Conservation (phyloP, 495 filamentous ascomycete genomes). For the Annulohypoxylon nitens region DNA sequence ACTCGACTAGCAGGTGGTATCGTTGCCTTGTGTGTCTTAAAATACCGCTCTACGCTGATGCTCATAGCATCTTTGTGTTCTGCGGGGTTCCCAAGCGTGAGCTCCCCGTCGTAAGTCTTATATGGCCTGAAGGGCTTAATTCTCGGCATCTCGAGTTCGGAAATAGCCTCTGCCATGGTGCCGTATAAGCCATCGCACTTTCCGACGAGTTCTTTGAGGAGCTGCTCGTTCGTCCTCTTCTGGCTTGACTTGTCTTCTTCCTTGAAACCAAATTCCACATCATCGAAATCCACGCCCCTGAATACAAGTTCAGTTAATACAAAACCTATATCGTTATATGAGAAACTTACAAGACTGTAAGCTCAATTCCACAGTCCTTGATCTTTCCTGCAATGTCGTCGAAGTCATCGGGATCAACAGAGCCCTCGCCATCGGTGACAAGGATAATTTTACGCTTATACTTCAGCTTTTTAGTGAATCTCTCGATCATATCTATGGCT, state of each 20-base stretch:
- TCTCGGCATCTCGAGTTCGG: slow-evolving; percentile 76
- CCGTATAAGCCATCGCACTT: slow-evolving; percentile 76
- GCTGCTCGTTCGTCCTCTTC: slow-evolving; percentile 78
- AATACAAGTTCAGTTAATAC: slow-evolving; percentile 13
- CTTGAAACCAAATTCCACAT: slow-evolving; percentile 88
- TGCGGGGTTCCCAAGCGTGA: slow-evolving; percentile 82
- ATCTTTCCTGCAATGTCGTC: slow-evolving; percentile 77
- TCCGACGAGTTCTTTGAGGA: slow-evolving; percentile 73
- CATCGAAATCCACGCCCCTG: slow-evolving; percentile 95
- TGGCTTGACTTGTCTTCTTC: slow-evolving; percentile 84
- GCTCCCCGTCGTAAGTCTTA: slow-evolving; percentile 79
- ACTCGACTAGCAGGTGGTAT: slow-evolving; percentile 82
- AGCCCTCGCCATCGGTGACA: slow-evolving; percentile 81
- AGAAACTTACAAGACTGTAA: slow-evolving; percentile 78
- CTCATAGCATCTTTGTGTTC: slow-evolving; percentile 81
- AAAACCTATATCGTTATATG: background rate
- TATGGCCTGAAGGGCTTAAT: slow-evolving; percentile 79
- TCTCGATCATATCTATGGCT: slow-evolving; percentile 87
- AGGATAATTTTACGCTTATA: slow-evolving; percentile 85
- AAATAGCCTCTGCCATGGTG: slow-evolving; percentile 86
- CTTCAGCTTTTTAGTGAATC: slow-evolving; percentile 88
- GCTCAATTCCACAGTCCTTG: slow-evolving; percentile 78
- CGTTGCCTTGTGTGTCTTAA: slow-evolving; percentile 80
- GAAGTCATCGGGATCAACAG: slow-evolving; percentile 75
- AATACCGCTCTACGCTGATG: slow-evolving; percentile 92